Conservation (phyloP, 768 basidiomycete species). For the Rhodotorula sphaerocarpa region DNA sequence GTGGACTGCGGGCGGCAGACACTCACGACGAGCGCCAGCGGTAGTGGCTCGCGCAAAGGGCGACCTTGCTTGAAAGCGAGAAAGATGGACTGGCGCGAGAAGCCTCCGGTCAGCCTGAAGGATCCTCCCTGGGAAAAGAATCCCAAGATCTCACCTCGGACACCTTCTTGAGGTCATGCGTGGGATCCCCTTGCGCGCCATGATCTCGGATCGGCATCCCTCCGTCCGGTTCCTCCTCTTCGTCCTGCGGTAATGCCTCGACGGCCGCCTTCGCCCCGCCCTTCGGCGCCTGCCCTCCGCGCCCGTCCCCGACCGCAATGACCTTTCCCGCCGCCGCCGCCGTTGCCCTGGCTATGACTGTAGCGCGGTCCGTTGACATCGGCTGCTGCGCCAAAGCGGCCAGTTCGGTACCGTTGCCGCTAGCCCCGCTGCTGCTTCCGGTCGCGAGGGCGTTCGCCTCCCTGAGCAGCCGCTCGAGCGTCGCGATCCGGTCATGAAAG, state of each 20-base stretch:
- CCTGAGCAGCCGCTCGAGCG: constrained; percentile 21
- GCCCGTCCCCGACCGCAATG: background rate
- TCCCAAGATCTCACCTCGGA: constrained; percentile 11
- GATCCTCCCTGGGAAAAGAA: background rate
- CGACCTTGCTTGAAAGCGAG: constrained; percentile 31
- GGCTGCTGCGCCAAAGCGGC: background rate
- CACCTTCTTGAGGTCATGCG: constrained; percentile 22
- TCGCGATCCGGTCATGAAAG: constrained; percentile 16
- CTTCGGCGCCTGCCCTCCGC: constrained; percentile 3
- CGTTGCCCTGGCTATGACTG: background rate
- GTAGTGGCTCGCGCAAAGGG: constrained; percentile 17
- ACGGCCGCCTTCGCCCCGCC: background rate
- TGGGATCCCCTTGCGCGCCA: background rate
- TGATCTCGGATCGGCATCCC: constrained; percentile 4
- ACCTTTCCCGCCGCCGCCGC: background rate
- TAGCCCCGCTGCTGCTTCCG: background rate
- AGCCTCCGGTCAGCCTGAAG: too few relatives aligned
- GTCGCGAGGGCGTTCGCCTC: constrained; percentile 2
- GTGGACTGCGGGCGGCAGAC: too few relatives aligned
- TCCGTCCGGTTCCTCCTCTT: constrained; percentile 9
- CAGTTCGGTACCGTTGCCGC: background rate
- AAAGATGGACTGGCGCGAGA: constrained; percentile 20
- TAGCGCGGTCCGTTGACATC: background rate
- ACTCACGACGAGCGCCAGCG: constrained; percentile 18
- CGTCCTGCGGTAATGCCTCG: background rate